Conservation (phyloP, 441 rosid genomes). For the Euphorbia corollata region DNA sequence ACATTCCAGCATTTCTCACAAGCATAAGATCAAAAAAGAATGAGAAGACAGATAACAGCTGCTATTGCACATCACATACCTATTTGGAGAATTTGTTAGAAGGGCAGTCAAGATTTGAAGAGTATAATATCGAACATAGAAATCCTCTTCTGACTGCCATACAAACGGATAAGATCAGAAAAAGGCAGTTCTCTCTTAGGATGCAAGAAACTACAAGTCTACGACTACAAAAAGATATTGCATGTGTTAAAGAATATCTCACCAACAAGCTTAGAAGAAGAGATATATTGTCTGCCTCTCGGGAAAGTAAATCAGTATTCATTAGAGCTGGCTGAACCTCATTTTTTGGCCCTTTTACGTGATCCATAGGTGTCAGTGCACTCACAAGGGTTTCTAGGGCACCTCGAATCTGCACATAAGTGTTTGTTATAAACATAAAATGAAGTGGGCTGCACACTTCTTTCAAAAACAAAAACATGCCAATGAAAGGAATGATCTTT, state of each 20-base stretch:
- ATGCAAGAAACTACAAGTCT: neutral
- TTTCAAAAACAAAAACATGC: neutral
- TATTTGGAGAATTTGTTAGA: conserved; percentile 77
- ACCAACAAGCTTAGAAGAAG: conserved; percentile 92
- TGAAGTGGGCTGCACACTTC: neutral
- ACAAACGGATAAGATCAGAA: conserved; percentile 11
- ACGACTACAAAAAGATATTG: conserved; percentile 4
- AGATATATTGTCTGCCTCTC: conserved; percentile 85
- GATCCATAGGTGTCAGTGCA: conserved; percentile 77
- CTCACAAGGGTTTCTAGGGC: conserved; percentile 90
- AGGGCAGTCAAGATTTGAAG: conserved; percentile 94
- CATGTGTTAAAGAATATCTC: conserved; percentile 24
- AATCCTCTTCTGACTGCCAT: conserved; percentile 88
- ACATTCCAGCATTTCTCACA: conserved; percentile 24
- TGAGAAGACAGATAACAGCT: neutral
- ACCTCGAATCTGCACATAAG: conserved; percentile 65
- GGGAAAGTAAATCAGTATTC: conserved; percentile 92
- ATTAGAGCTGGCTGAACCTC: conserved; percentile 85
- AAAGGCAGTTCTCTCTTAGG: conserved; percentile 6
- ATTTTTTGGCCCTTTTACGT: conserved; percentile 60
- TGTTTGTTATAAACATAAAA: conserved; percentile 3
- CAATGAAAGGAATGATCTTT: neutral
- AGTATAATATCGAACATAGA: conserved; percentile 86
- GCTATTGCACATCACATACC: conserved; percentile 39
- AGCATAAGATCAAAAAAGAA: conserved; percentile 4